These are phyloP conservation scores for Dictyostelium citrinum DNA, from an alignment of 78 protist genomes.

Conservation along the genomic window DNA sequence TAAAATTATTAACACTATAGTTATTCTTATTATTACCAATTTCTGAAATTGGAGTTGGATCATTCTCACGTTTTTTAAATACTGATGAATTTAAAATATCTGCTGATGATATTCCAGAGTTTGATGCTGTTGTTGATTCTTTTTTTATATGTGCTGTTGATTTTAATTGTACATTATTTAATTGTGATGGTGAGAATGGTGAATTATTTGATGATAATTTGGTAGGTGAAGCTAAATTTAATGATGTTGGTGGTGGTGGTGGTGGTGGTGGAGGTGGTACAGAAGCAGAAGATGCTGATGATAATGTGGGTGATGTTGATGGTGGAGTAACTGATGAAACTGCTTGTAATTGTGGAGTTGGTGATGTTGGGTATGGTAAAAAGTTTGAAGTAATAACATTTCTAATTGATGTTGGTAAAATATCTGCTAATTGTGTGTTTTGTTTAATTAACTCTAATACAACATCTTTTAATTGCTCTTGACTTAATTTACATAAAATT, in stretches of 20 bases:
- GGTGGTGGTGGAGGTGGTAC: not conserved
- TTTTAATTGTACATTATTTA: not conserved
- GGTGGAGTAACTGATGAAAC: constrained; percentile 7
- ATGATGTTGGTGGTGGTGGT: not conserved
- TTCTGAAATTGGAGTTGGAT: constrained; percentile 10
- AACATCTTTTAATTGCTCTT: constrained; percentile 33
- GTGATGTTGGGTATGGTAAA: not conserved
- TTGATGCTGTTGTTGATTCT: not conserved
- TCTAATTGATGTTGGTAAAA: constrained; percentile 28
- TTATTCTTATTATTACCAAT: not conserved
- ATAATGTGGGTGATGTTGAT: not conserved
- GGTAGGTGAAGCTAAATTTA: not conserved
- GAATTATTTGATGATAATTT: not conserved
- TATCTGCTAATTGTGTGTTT: constrained; percentile 1
- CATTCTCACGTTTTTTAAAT: not conserved
- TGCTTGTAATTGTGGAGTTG: not conserved
- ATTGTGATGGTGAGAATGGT: constrained; percentile 31
- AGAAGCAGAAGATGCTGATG: not conserved
- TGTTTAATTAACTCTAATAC: constrained; percentile 32
- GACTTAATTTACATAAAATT: constrained; percentile 23
- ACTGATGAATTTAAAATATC: constrained; percentile 1
- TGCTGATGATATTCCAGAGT: not conserved
- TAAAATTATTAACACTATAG: not conserved
- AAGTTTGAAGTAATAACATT: constrained; percentile 18
- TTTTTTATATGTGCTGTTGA: not conserved